These are phyloP conservation scores for Trametes punicea DNA, from an alignment of 768 basidiomycete species.

Conservation along the genomic window DNA sequence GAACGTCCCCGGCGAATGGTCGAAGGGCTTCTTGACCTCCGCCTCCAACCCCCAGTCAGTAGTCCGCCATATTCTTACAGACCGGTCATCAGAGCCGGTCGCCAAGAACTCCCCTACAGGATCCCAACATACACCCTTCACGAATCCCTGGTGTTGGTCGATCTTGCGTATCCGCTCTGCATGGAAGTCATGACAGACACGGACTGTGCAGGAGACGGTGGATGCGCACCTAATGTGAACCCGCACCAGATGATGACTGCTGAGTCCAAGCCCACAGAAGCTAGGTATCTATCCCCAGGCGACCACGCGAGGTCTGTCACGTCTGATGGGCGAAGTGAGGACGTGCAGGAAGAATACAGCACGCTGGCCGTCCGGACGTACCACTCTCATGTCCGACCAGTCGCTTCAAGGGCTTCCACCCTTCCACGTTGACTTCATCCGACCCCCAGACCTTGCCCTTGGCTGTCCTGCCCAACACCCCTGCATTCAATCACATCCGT, in stretches of 20 bases:
- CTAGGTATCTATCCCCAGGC: slow-evolving; percentile 86
- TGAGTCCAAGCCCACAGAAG: slow-evolving; percentile 91
- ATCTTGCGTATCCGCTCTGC: slow-evolving; percentile 81
- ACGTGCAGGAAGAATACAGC: neutral
- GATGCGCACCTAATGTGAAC: slow-evolving; percentile 69
- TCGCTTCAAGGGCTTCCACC: slow-evolving; percentile 92
- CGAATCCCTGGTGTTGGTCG: slow-evolving; percentile 90
- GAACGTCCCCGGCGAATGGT: slow-evolving; percentile 92
- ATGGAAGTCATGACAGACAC: neutral
- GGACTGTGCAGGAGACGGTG: neutral
- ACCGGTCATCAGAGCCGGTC: slow-evolving; percentile 95
- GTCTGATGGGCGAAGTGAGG: slow-evolving; percentile 47
- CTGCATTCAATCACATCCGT: slow-evolving; percentile 9
- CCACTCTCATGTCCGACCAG: slow-evolving; percentile 95
- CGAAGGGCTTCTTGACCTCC: slow-evolving; percentile 86
- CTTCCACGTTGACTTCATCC: slow-evolving; percentile 94
- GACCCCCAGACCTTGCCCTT: slow-evolving; percentile 91
- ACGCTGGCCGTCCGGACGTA: slow-evolving; percentile 34
- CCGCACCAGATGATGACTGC: slow-evolving; percentile 94
- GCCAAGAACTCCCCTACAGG: slow-evolving; percentile 97
- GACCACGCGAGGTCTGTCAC: slow-evolving; percentile 96
- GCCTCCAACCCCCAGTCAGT: slow-evolving; percentile 86
- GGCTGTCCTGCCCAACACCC: slow-evolving; percentile 49
- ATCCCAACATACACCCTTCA: slow-evolving; percentile 99
- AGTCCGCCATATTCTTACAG: slow-evolving; percentile 96